Percentiles rank a stretch among this genome's conserved stretches.
Evolutionary conservation across 148 eudicot species (phyloP).

Genomic region (Chenopodium berlandieri): DNA sequence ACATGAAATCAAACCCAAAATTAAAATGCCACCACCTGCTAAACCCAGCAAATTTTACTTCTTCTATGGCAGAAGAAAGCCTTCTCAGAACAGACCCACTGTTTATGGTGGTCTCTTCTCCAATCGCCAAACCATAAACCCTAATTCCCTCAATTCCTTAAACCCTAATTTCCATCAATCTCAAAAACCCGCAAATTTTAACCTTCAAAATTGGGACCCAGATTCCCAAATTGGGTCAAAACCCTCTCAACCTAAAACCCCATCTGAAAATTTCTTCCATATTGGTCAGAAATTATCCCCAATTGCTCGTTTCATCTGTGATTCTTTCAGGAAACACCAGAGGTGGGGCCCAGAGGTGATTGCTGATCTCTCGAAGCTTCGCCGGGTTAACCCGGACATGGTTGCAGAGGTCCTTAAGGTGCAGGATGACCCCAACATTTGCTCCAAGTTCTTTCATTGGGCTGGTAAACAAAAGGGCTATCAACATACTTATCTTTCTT

Average conservation of each 20-base stretch:
- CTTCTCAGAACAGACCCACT: conserved; percentile 74
- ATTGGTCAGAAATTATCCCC: conserved; percentile 63
- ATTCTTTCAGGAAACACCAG: conserved; percentile 64
- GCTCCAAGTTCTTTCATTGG: conserved; percentile 91
- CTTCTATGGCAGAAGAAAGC: conserved; percentile 74
- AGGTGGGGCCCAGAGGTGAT: conserved; percentile 66
- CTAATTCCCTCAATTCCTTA: conserved; percentile 10
- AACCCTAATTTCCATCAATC: conserved; percentile 29
- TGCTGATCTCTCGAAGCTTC: conserved; percentile 64
- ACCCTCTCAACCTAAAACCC: conserved; percentile 22
- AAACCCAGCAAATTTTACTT: conserved; percentile 58
- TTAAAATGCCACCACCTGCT: conserved; percentile 47
- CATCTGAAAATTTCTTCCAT: conserved; percentile 57
- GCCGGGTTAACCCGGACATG: conserved; percentile 70
- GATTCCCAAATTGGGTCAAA: conserved; percentile 30
- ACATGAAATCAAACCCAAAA: not conserved
- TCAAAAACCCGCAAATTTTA: conserved; percentile 37
- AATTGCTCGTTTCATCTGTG: conserved; percentile 73
- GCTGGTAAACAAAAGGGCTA: conserved; percentile 98
- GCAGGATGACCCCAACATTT: conserved; percentile 50
- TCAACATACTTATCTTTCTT: conserved; percentile 67
- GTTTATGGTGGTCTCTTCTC: conserved; percentile 82
- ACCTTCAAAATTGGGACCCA: conserved; percentile 71
- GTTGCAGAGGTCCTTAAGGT: conserved; percentile 84
- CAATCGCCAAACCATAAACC: conserved; percentile 65